A percentile compares a stretch with the other conserved stretches of the same genome.
Conservation (phyloP, 148 eudicot species). For the Vaccinium darrowii region DNA sequence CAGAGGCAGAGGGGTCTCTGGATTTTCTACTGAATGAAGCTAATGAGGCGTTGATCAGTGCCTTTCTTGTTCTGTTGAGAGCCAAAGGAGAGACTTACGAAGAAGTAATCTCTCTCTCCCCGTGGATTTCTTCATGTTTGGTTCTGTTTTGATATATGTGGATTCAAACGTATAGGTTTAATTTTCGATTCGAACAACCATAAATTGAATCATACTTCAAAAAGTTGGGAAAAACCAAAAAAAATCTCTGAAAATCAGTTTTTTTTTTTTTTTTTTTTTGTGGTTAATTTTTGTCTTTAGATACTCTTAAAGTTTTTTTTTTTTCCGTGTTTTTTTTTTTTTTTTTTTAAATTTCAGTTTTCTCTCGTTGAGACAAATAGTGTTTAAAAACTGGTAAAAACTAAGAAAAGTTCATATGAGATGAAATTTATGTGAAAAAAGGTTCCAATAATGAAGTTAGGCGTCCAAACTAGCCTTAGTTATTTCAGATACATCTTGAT, state of each 20-base stretch:
- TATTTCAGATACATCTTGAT: background rate
- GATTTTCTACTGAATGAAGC: constrained; percentile 72
- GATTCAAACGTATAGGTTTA: background rate
- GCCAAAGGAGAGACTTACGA: constrained; percentile 98
- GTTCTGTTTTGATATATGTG: background rate
- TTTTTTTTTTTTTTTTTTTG: background rate
- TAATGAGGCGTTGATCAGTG: constrained; percentile 81
- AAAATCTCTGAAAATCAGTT: background rate
- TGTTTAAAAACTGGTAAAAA: background rate
- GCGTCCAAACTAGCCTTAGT: background rate
- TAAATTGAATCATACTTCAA: background rate
- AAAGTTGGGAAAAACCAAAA: background rate
- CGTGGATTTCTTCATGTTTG: background rate
- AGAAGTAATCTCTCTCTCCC: constrained; percentile 45
- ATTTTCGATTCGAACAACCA: background rate
- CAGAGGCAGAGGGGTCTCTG: constrained; percentile 70
- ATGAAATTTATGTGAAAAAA: background rate
- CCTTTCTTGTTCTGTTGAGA: constrained; percentile 89
- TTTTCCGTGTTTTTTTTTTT: background rate
- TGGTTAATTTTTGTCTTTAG: background rate
- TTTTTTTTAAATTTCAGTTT: background rate
- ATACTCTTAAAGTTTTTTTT: background rate
- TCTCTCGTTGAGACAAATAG: background rate
- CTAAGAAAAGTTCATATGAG: background rate
- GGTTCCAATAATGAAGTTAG: background rate